A percentile compares a stretch with the other conserved stretches of the same genome.
These are phyloP conservation scores for Zanthoxylum bungeanum DNA, from an alignment of 345 rosid genomes.

Conservation along the genomic window DNA sequence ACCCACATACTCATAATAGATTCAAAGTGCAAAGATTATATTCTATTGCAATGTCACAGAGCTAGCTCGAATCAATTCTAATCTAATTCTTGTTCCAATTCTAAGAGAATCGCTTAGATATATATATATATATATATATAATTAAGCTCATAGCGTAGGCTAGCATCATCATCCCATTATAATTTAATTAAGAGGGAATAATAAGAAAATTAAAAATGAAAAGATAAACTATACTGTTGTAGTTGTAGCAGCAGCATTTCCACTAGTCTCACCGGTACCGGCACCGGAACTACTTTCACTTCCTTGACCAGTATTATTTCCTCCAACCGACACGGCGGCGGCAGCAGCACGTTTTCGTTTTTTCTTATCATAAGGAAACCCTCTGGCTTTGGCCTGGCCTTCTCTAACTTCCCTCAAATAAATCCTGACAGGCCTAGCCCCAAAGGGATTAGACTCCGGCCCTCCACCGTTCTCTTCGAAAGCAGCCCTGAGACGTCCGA, in stretches of 20 bases:
- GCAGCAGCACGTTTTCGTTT: slow-evolving; percentile 50
- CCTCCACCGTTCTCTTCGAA: slow-evolving; percentile 68
- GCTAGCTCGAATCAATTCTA: not conserved
- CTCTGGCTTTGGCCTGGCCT: slow-evolving; percentile 69
- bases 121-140: no score
- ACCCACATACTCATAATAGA: not conserved
- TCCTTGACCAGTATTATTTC: not conserved
- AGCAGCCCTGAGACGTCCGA: slow-evolving; percentile 77
- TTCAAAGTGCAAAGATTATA: not conserved
- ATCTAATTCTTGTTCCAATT: not conserved
- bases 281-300: slow-evolving; percentile 5
- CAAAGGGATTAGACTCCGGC: slow-evolving; percentile 63
- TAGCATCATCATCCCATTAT: slow-evolving; percentile 10
- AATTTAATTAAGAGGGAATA: not conserved
- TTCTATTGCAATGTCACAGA: not conserved
- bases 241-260: slow-evolving; percentile 15
- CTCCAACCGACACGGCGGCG: slow-evolving; percentile 14
- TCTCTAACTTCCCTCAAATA: slow-evolving; percentile 65
- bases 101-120: slow-evolving; percentile 14
- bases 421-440: slow-evolving; percentile 66
- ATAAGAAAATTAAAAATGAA: not conserved
- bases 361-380: slow-evolving; percentile 72
- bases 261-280: not conserved
- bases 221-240: slow-evolving; percentile 23
- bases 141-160: not conserved